Conservation (phyloP, 805 yeast genomes). For the Metschnikowia cerradonensis region DNA sequence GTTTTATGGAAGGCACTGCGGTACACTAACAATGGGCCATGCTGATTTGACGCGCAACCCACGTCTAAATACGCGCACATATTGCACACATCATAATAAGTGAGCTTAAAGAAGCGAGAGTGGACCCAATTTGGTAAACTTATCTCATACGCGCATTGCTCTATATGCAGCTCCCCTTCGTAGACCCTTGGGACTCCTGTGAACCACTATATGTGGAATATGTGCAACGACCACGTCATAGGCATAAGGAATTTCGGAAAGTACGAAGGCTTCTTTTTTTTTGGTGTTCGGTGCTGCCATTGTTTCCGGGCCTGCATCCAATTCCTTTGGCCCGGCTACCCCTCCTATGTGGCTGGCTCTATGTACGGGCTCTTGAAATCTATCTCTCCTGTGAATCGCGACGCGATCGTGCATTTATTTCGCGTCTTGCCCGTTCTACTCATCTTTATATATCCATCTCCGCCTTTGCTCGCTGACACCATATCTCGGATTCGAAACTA, state of each 20-base stretch:
- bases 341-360: neutral
- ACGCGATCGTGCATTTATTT: conserved; percentile 3
- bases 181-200: neutral
- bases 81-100: neutral
- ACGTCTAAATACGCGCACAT: neutral
- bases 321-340: no score
- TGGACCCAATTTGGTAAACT: neutral
- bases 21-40: neutral
- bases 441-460: conserved; percentile 4
- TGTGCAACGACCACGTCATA: no score
- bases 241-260: no score
- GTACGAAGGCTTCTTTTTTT: no score
- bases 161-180: neutral
- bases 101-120: neutral
- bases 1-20: neutral
- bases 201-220: no score
- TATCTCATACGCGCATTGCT: neutral
- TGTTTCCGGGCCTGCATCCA: no score
- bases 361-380: neutral
- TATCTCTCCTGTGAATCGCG: conserved; percentile 2
- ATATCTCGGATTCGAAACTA: neutral
- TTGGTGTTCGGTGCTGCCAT: no score
- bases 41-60: neutral
- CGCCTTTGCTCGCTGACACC: neutral
- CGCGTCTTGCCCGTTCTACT: neutral